Base-by-base conservation (phyloP, 192 early-diverging fungal species). In the Coemansia sp. region DNA sequence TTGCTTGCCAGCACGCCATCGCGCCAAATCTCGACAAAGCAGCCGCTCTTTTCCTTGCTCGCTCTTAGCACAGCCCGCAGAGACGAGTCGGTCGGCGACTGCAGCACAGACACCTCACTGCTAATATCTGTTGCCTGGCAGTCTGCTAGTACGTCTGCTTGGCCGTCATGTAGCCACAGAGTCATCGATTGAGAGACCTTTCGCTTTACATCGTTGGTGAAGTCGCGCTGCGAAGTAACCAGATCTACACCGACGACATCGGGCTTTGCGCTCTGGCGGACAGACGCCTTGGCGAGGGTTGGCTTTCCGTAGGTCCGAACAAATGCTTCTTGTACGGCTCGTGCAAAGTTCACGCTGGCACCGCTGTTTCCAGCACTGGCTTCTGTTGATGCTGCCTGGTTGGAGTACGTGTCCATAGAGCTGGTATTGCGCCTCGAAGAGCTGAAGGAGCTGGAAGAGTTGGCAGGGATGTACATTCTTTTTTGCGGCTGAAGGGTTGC, bases 11-110 rank as follows among this genome's bases (percentile, higher is more conserved):
- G 73, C 8, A 62, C 59, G n/a, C 83, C 85, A 10, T 80, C 67
- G 29, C 71, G 61, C 86, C 85, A 88, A 28, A 89, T 76, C 76
- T 90, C 87, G 16, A 88, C 89, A 67, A 84, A 86, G 56, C 76
- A 76, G 64, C 75, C 61, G 10, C 12, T 18, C 22, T 57, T 18
- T 36, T 18, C 66, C n/a, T 48, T 55, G 48, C 86, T 16, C 3
- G 7, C 14, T 16, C 42, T 79, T 59, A 62, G 73, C 55, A 75
- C 85, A 31, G 56, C 85, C 64, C 58, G 76, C 34, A 69, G 69
- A 56, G 28, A 73, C 48, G 69, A 61, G 50, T 60, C 79, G 29
- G 42, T 76, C 64, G 61, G 75, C 61, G 33, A 85, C 71, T 18
- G 82, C 72, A 48, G 56, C 40, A 50, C 65, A 42, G 61, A 66